Base-by-base conservation (phyloP, 805 yeast species). In the Lachancea mirantina region DNA sequence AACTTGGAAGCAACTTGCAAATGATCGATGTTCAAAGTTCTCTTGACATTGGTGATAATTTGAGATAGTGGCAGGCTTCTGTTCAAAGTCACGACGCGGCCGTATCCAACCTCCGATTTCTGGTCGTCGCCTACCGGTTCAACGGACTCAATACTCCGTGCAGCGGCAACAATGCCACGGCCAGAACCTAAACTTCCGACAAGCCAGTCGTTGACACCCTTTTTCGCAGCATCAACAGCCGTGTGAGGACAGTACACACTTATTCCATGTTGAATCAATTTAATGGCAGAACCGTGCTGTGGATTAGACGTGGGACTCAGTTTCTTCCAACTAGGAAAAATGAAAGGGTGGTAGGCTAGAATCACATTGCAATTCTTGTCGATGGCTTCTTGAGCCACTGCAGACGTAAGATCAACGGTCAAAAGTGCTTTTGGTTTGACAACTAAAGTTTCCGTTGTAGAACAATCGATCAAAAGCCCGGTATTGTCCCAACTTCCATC, bases 171-270 rank as follows among this genome's bases (percentile, higher is more conserved):
- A 6, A 35, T 14, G 5, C 35, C 20, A 6, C 21, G 28, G 11
- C 42, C 40, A 2, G 55, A 51, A 0, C 56, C 49, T 5, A 80
- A 58, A 2, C 84, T 83, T 23, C 72, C 74, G 1, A 74, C 81
- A 25, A 92, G 65, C 81, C 95, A 92, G 54, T 87, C 97, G 46
- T 92, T 92, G 41, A 92, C 96, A 14, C 98, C 98, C n/a, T 80
- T 82, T 8, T 59, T 57, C 7, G 92, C 92, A 15, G 96, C 89
- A 59, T 92, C 98, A 3, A 92, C 82, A 0, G 97, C 87, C 1
- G 98, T 89, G 52, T 92, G 99, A 16, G 99, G 98, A 35, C 80
- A 80, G 55, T 92, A 92, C 2, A 92, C 98, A 30, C 87, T 74
- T 36, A 92, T 72, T n/a, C 84, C 82, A 38, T 76, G 69, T 43